Base-by-base conservation (phyloP, 2,329 filamentous ascomycete genomes). In the Xylariaceae sp. region DNA sequence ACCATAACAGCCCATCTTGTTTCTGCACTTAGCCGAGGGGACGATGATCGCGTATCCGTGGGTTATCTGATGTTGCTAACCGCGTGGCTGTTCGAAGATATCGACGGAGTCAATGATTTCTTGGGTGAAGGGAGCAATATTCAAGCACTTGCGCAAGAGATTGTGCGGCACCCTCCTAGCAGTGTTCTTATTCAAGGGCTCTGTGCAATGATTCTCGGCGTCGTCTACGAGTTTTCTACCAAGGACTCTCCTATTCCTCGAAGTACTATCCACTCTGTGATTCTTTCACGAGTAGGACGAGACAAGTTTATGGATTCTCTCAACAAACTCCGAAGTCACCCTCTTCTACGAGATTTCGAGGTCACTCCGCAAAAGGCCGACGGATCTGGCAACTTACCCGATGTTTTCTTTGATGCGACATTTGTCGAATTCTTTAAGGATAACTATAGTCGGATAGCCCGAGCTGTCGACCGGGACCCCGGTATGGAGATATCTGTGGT, bases 341-440 rank as follows among this genome's bases (percentile, higher is more conserved):
- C 89, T 1, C 72, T 89, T 34, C 79, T 99, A 46, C 84, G 94
- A 36, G 91, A 99, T 66, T 97, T 93, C 61, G 94, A 97, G 64
- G 88, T 97, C 18, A 76, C 88, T 10, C 84, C 89, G 2, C 89
- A 91, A 62, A 88, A 82, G 56, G 72, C 84, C 7, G 79, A 80
- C 57, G 72, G 73, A 5, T 68, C 65, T 57, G 80, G 70, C 62
- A 69, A 81, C 71, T 60, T 92, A 7, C 88, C 91, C 1, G 86
- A 92, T 46, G 88, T 96, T 1, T 95, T 84, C 66, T 94, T 97
- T 58, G 91, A 96, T 61, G 79, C 83, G 43, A 82, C 82, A 0
- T 97, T 97, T 69, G 85, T 99, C 50, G 89, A 97, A 54, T 96
- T 97, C 63, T 83, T 97, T 63, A 97, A 97, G 65, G 92, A 97